Evolutionary conservation across 345 rosid genomes (phyloP).

Genomic region (Lagerstroemia speciosa): DNA sequence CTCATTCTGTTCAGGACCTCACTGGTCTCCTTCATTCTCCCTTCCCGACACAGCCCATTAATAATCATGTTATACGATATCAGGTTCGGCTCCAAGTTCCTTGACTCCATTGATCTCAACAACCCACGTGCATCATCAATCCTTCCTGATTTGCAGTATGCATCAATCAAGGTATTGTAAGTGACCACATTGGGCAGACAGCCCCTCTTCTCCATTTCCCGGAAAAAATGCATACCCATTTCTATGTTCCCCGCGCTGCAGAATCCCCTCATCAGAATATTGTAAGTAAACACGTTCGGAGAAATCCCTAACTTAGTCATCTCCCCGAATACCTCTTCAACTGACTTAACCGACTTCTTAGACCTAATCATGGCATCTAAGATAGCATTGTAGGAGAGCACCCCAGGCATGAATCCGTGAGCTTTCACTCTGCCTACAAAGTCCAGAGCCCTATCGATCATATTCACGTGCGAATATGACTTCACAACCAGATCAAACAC

Average conservation of each 20-base stretch:
- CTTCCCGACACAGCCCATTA: constrained; percentile 70
- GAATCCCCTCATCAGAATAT: constrained; percentile 75
- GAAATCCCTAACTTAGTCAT: constrained; percentile 52
- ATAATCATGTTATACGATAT: constrained; percentile 65
- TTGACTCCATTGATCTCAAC: constrained; percentile 45
- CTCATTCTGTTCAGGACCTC: constrained; percentile 51
- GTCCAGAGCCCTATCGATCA: constrained; percentile 53
- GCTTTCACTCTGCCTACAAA: constrained; percentile 46
- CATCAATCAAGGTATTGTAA: constrained; percentile 65
- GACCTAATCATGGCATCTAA: constrained; percentile 64
- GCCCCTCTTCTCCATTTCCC: constrained; percentile 53
- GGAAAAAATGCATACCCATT: constrained; percentile 43
- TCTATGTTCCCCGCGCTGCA: constrained; percentile 60
- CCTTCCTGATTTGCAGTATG: constrained; percentile 47
- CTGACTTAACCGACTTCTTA: constrained; percentile 35
- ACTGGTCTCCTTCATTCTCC: constrained; percentile 62
- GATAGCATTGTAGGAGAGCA: constrained; percentile 71
- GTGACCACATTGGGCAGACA: constrained; percentile 85
- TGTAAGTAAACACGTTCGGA: constrained; percentile 78
- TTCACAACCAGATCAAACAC: constrained; percentile 84
- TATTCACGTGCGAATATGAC: constrained; percentile 49
- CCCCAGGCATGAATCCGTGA: constrained; percentile 89
- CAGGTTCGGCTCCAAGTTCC: constrained; percentile 72
- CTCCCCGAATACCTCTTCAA: constrained; percentile 45
- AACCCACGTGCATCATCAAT: constrained; percentile 50